Evolutionary conservation across 2,329 filamentous ascomycete species (phyloP).

Genomic region (Byssochlamys sp.): DNA sequence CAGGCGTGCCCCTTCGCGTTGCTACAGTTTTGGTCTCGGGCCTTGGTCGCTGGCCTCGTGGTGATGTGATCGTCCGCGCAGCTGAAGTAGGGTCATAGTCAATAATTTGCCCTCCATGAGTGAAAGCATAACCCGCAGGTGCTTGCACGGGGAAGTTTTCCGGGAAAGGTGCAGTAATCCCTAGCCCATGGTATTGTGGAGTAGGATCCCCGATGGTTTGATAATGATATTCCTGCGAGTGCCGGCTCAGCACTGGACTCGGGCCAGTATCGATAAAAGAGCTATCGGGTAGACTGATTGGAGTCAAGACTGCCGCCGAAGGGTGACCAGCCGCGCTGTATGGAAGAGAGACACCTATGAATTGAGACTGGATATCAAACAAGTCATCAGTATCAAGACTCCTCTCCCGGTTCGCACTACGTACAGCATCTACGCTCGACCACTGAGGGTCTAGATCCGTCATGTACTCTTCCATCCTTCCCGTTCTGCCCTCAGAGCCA

Average conservation of each 20-base stretch:
- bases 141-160: conserved; percentile 21
- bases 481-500: conserved; percentile 8
- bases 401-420: conserved; percentile 4
- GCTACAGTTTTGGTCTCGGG: conserved; percentile 14
- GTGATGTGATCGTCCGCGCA: conserved; percentile 12
- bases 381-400: conserved; percentile 4
- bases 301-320: conserved; percentile 24
- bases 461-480: conserved; percentile 22
- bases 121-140: conserved; percentile 16
- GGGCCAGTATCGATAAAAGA: conserved; percentile 21
- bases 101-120: conserved; percentile 9
- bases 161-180: conserved; percentile 27
- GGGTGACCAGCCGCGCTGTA: conserved; percentile 26
- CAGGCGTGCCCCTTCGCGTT: conserved; percentile 18
- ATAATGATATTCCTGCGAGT: conserved; percentile 30
- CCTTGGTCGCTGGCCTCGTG: conserved; percentile 15
- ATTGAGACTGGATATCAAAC: conserved; percentile 15
- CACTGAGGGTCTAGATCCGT: conserved; percentile 18
- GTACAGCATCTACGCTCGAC: conserved; percentile 22
- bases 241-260: conserved; percentile 28
- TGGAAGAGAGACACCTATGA: conserved; percentile 17
- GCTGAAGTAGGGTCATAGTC: conserved; percentile 13
- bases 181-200: conserved; percentile 24
- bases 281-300: conserved; percentile 30
- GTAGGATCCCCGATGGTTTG: conserved; percentile 17